These are phyloP conservation scores for Gyrodon lividus DNA, from an alignment of 768 basidiomycete genomes.

Conservation along the genomic window DNA sequence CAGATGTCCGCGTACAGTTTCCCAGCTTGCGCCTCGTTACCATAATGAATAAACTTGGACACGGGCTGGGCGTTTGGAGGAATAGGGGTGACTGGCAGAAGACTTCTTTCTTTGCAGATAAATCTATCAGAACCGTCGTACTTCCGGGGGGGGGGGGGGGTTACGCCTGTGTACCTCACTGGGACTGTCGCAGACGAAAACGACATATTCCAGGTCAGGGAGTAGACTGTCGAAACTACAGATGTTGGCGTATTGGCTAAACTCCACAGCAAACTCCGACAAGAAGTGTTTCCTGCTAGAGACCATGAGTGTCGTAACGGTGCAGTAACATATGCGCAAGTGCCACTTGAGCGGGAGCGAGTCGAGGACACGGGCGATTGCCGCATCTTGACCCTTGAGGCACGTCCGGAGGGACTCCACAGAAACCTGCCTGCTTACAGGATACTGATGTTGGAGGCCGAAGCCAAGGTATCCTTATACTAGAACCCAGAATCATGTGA, in stretches of 20 bases:
- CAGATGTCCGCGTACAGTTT: background rate
- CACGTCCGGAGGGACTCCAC: constrained; percentile 14
- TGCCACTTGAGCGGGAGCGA: constrained; percentile 15
- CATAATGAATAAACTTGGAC: background rate
- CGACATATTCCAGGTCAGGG: too few species aligned
- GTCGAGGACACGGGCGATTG: constrained; percentile 18
- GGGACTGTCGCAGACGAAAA: background rate
- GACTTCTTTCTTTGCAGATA: background rate
- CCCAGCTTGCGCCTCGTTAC: background rate
- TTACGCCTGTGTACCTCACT: background rate
- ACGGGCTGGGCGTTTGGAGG: background rate
- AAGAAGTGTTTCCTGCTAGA: too few species aligned
- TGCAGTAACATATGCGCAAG: constrained; percentile 22
- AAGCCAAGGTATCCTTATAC: constrained; percentile 39
- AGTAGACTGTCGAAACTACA: too few species aligned
- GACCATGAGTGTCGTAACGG: too few species aligned
- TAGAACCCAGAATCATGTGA: too few species aligned
- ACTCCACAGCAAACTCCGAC: too few species aligned
- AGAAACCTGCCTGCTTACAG: constrained; percentile 15
- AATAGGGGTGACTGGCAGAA: background rate
- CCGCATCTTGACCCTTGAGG: constrained; percentile 34
- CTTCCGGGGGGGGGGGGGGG: too few species aligned
- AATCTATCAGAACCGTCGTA: too few species aligned
- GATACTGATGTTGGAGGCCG: constrained; percentile 35
- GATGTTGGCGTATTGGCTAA: too few species aligned